Percentiles rank a stretch among this genome's conserved stretches.
phyloP scores from a whole-genome alignment of 2,329 filamentous ascomycete species.

The Neofusicoccum sp. region DNA sequence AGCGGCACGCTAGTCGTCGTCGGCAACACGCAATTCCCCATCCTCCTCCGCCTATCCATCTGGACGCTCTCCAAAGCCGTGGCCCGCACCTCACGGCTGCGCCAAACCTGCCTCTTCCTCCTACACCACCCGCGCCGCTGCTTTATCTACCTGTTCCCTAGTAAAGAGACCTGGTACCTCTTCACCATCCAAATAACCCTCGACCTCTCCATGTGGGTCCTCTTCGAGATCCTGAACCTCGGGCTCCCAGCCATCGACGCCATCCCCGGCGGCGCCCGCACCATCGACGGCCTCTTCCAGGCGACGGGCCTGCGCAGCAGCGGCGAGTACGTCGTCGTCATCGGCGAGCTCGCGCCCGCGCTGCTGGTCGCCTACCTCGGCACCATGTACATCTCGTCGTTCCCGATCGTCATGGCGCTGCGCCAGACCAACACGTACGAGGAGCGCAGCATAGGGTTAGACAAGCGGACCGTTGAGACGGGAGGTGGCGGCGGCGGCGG shows the following conservation, averaged over 20 bases:
- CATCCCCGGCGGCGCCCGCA: constrained; percentile 53
- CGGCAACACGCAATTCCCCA: constrained; percentile 65
- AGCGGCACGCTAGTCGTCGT: constrained; percentile 61
- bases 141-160: constrained; percentile 64
- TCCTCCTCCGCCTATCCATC: constrained; percentile 60
- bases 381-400: constrained; percentile 67
- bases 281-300: constrained; percentile 66
- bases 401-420: constrained; percentile 62
- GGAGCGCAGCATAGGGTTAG: constrained; percentile 64
- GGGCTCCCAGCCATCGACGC: constrained; percentile 56
- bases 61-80: constrained; percentile 48
- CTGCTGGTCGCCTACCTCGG: constrained; percentile 61
- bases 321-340: constrained; percentile 64
- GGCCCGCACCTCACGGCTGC: constrained; percentile 20
- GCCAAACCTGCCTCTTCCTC: constrained; percentile 37
- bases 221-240: constrained; percentile 65
- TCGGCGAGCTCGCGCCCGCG: constrained; percentile 55
- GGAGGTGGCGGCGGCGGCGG: neutral
- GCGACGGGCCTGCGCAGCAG: constrained; percentile 60
- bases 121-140: constrained; percentile 49
- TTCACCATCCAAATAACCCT: constrained; percentile 59
- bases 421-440: constrained; percentile 72
- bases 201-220: constrained; percentile 63
- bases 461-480: constrained; percentile 39
- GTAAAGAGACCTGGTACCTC: constrained; percentile 64